Base-by-base conservation (phyloP, 495 filamentous ascomycete genomes). In the Polyplosphaeria fusca region DNA sequence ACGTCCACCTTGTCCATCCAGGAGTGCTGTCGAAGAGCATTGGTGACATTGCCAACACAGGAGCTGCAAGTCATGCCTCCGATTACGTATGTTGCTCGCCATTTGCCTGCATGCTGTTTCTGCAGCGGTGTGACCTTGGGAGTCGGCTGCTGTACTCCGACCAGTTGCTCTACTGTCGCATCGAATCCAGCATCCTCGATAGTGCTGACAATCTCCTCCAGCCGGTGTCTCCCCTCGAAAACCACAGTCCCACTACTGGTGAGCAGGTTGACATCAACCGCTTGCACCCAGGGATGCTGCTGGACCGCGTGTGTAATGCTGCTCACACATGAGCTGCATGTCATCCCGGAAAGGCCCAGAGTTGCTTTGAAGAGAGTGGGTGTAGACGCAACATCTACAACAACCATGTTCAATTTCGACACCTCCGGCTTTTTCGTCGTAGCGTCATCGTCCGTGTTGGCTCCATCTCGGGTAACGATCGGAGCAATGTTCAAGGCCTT, bases 1-100 rank as follows among this genome's bases (percentile, higher is more conserved):
- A 95, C 78, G 4, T 77, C 76, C 19, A 85, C 80, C 35, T 79
- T 74, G 28, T 74, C 75, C 16, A 94, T 73, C 72, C 82, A 93
- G 7, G 77, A 61, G 26, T 80, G 73, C 52, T 82, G 78, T 50
- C 85, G 74, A 28, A 95, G 60, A 4, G 80, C 82, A 23, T 79
- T 70, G 13, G 80, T 86, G 60, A 95, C 80, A 39, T 73, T 73
- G 37, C 79, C 81, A 12, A 82, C 77, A 67, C 91, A 96, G 3
- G 86, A 77, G 19, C 82, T 82, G 66, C 91, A 96, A 4, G 86
- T 93, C 88, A 96, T 93, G 13, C 89, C 89, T 22, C 78, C 82
- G 48, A 96, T 84, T 4, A 85, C 80, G 55, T 89, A 76, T 1
- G 83, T 82, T 2, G 80, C 87, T 52, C 49, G 53, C 70, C 70